Percentiles rank a stretch among this genome's conserved stretches.
These are phyloP conservation scores for Aspergillus sp. DNA, from an alignment of 2,329 filamentous ascomycete genomes.

Conservation along the genomic window DNA sequence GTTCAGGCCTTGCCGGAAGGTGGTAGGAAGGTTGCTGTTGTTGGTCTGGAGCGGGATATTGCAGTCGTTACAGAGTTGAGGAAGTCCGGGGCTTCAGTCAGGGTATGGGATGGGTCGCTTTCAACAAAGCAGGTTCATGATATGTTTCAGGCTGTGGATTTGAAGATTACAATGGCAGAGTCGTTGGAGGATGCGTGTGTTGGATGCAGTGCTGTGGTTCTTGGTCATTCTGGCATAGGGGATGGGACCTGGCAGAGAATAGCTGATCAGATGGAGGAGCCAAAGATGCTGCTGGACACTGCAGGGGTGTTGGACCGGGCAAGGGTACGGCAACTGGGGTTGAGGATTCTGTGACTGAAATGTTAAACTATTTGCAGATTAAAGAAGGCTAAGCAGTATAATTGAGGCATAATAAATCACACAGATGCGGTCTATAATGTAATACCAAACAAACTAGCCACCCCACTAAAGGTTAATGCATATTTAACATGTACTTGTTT, in stretches of 20 bases:
- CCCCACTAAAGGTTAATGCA: too few relatives aligned
- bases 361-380: too few relatives aligned
- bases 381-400: too few relatives aligned
- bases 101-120: neutral
- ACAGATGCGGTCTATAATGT: too few relatives aligned
- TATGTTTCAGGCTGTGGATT: conserved; percentile 1
- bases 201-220: conserved; percentile 14
- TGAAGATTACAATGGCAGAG: conserved; percentile 6
- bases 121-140: conserved; percentile 1
- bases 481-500: too few relatives aligned
- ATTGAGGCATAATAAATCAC: too few relatives aligned
- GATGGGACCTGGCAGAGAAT: conserved; percentile 13
- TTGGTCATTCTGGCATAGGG: conserved; percentile 2
- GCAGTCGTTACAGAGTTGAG: conserved; percentile 7
- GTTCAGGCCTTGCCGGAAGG: neutral
- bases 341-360: conserved; percentile 9
- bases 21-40: neutral
- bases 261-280: conserved; percentile 10
- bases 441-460: too few relatives aligned
- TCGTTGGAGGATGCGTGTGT: conserved; percentile 12
- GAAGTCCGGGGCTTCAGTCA: conserved; percentile 7
- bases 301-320: conserved; percentile 10
- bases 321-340: conserved; percentile 17
- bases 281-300: conserved; percentile 10
- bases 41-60: neutral